Base-by-base conservation (phyloP, 1,139 yeast species). In the Hyphopichia buzzinii region DNA sequence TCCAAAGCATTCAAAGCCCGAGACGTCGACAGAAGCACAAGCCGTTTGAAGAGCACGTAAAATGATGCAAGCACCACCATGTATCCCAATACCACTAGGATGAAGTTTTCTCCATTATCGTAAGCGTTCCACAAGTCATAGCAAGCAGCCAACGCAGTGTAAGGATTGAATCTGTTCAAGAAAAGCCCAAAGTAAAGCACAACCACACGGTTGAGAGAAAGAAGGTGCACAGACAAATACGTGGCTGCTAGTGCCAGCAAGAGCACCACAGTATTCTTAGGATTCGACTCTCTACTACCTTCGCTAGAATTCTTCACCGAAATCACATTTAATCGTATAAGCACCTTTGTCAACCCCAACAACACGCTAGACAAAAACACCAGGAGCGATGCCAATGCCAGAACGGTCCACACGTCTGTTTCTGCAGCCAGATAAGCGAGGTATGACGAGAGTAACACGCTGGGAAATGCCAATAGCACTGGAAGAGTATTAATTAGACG, bases 171-270 rank as follows among this genome's bases (percentile, higher is more conserved):
- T 12, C 48, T 55, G 39, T 60, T 55, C 39, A 60, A 40, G 37
- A 54, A 59, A 14, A 62, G 49, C 4, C 65, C 65, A 24, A 64
- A 43, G 22, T 44, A 47, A 10, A 63, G 36, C 34, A 54, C 55
- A 2, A 57, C 41, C 3, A 57, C 36, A 22, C 67, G 42, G 29
- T 46, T 47, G 6, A 54, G 40, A 2, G 62, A 50, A 25, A 61
- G 46, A 12, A 52, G 40, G 16, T 48, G 41, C 1, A 59, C 38
- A 16, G 52, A 48, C 26, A 44, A 39, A 35, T 36, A 53, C 17
- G 42, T 34, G 31, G 45, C 29, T 15, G 39, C 28, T 22, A 29
- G 17, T 10, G 26, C 33, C 13, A 30, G 6, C 19, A 25, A 11
- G 27, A 28, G 23, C 23, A 19, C 23, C 23, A 19, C 6, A 19